Evolutionary conservation across 495 filamentous ascomycete genomes (phyloP).

Genomic region (Penicillium angulare): DNA sequence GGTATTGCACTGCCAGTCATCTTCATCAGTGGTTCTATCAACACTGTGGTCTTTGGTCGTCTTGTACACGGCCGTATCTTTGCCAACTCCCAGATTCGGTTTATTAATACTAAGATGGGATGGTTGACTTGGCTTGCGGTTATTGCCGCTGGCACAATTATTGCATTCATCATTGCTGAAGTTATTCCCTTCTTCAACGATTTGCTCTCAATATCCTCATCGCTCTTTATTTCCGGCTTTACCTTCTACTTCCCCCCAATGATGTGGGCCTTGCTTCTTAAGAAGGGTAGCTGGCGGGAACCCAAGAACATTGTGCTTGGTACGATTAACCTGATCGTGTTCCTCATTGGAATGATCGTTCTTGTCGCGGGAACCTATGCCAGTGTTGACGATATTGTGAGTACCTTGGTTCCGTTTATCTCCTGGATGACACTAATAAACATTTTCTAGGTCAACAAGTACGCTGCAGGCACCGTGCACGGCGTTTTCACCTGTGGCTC

Average conservation of each 20-base stretch:
- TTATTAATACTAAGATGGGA: conserved; percentile 53
- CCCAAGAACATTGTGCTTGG: conserved; percentile 18
- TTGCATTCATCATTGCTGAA: conserved; percentile 63
- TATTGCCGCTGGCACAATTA: conserved; percentile 48
- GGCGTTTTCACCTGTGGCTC: conserved; percentile 43
- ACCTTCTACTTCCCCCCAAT: conserved; percentile 34
- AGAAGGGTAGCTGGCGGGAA: conserved; percentile 29
- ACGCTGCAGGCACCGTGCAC: conserved; percentile 35
- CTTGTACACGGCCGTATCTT: conserved; percentile 59
- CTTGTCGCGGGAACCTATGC: conserved; percentile 54
- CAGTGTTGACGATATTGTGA: conserved; percentile 52
- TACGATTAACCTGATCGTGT: conserved; percentile 11
- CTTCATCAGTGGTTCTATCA: conserved; percentile 61
- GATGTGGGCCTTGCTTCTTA: conserved; percentile 58
- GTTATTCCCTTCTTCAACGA: conserved; percentile 65
- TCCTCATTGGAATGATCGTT: conserved; percentile 37
- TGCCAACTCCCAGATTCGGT: conserved; percentile 45
- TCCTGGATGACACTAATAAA: background rate
- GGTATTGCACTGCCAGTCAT: conserved; percentile 70
- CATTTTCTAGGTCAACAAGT: conserved; percentile 34
- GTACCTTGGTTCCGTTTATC: conserved; percentile 14
- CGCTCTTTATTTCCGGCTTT: conserved; percentile 23
- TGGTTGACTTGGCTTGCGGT: conserved; percentile 56
- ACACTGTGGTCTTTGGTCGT: conserved; percentile 54
- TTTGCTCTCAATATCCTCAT: conserved; percentile 53